Percentiles rank a stretch among this genome's conserved stretches.
phyloP scores from a whole-genome alignment of 2,329 filamentous ascomycete genomes.

The Fusarium sp. region DNA sequence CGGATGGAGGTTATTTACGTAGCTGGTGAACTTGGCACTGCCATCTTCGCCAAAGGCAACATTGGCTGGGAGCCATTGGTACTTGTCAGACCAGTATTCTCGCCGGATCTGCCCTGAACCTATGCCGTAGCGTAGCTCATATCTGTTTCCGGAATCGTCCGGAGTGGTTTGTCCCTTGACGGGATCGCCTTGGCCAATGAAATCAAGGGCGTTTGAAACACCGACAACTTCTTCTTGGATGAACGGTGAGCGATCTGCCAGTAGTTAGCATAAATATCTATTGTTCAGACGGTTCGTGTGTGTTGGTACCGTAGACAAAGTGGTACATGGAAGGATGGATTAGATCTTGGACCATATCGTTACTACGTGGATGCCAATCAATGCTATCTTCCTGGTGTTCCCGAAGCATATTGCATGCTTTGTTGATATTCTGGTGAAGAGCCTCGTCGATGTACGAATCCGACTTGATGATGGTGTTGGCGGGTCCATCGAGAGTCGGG shows the following conservation, averaged over 20 bases:
- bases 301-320: constrained; percentile 1
- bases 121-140: background rate
- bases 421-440: background rate
- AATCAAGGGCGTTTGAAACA: background rate
- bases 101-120: background rate
- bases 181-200: background rate
- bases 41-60: background rate
- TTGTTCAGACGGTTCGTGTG: rapidly evolving
- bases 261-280: background rate
- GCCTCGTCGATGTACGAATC: background rate
- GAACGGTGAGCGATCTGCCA: background rate
- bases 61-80: constrained; percentile 10
- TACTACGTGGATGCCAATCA: constrained; percentile 15
- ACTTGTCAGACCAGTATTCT: constrained; percentile 1
- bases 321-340: constrained; percentile 17
- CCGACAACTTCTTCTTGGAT: constrained; percentile 4
- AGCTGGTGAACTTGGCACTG: background rate
- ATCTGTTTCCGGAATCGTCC: background rate
- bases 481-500: background rate
- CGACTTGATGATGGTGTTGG: constrained; percentile 8
- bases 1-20: constrained; percentile 15
- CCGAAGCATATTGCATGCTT: background rate
- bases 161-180: background rate
- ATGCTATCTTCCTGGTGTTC: background rate
- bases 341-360: constrained; percentile 7